Percentiles rank a stretch among this genome's conserved stretches.
phyloP scores from a whole-genome alignment of 225 moss, liverwort and hornwort genomes.

The Pleurozium schreberi region DNA sequence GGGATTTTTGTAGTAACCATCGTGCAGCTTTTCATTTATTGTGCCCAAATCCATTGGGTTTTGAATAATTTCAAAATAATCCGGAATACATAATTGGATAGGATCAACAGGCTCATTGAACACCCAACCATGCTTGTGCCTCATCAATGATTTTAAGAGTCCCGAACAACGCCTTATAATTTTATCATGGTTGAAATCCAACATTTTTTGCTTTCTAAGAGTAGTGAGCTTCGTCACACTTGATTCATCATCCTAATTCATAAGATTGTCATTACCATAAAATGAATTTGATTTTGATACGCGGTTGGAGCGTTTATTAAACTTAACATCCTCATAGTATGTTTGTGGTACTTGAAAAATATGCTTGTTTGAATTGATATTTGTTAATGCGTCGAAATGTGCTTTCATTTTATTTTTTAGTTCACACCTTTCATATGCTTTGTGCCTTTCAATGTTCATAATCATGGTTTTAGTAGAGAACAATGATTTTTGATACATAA shows the following conservation, averaged over 20 bases:
- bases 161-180: neutral
- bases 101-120: slow-evolving; percentile 49
- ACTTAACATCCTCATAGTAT: neutral
- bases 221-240: neutral
- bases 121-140: slow-evolving; percentile 43
- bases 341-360: neutral
- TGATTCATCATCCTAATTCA: neutral
- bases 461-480: neutral
- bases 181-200: neutral
- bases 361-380: neutral
- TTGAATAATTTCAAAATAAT: slow-evolving; percentile 34
- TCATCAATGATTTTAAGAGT: slow-evolving; percentile 25
- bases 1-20: neutral
- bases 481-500: neutral
- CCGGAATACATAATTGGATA: slow-evolving; percentile 1
- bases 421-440: neutral
- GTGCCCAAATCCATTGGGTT: slow-evolving; percentile 57
- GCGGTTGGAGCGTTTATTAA: neutral
- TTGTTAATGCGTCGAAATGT: neutral
- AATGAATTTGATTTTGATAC: neutral
- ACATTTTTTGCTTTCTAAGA: neutral
- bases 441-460: neutral
- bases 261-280: neutral
- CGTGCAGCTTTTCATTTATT: slow-evolving; percentile 9
- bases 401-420: neutral